A percentile compares a stretch with the other conserved stretches of the same genome.
phyloP scores from a whole-genome alignment of 2,329 filamentous ascomycete genomes.

The Lanzia echinophila region DNA sequence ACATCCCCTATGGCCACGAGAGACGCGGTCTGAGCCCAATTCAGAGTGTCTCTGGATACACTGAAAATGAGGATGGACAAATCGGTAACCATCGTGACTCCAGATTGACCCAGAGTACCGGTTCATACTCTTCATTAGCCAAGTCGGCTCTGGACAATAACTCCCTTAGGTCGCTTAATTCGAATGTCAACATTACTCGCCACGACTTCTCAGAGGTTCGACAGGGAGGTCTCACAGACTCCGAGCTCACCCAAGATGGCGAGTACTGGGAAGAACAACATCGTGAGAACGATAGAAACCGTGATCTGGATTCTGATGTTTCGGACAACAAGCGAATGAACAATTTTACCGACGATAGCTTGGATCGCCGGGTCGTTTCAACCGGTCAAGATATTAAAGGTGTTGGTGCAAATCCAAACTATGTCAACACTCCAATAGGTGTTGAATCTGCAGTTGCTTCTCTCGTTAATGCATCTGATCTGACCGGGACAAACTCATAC shows the following conservation, averaged over 20 bases:
- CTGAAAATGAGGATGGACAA: constrained; percentile 53
- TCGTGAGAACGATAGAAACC: constrained; percentile 30
- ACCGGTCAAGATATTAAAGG: constrained; percentile 65
- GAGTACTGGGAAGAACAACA: constrained; percentile 32
- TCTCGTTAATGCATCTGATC: constrained; percentile 68
- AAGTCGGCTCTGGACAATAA: constrained; percentile 46
- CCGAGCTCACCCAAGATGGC: constrained; percentile 40
- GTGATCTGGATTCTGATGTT: constrained; percentile 55
- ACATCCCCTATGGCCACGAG: constrained; percentile 62
- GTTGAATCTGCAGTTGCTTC: constrained; percentile 91
- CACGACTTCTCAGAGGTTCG: constrained; percentile 31
- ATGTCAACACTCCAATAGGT: constrained; percentile 63
- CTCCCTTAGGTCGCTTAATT: constrained; percentile 46
- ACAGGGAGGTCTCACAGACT: constrained; percentile 31
- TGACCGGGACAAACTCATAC: constrained; percentile 54
- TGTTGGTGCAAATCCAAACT: constrained; percentile 66
- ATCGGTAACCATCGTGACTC: constrained; percentile 46
- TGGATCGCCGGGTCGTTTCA: constrained; percentile 46
- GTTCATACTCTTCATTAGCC: constrained; percentile 56
- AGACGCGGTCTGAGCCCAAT: constrained; percentile 77
- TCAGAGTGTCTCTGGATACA: constrained; percentile 85
- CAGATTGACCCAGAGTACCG: constrained; percentile 43
- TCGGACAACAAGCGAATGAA: constrained; percentile 48
- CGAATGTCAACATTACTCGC: constrained; percentile 25
- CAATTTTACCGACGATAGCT: constrained; percentile 50